Base-by-base conservation (phyloP, 805 yeast genomes). In the Phaffomyces antillensis region DNA sequence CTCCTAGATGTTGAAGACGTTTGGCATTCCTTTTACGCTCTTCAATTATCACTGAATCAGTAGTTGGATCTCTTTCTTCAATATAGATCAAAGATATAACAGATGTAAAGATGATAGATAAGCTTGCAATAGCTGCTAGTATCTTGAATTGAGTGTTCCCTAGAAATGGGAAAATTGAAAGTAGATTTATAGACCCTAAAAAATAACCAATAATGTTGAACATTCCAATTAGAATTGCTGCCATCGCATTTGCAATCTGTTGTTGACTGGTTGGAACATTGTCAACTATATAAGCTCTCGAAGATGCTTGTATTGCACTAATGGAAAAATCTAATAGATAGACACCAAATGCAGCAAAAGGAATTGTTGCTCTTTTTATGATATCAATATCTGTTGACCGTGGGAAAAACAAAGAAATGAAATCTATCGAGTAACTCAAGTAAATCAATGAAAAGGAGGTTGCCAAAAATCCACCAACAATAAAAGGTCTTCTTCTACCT, bases 241-340 rank as follows among this genome's bases (percentile, higher is more conserved):
- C 85, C 82, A 81, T 76, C 1, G 83, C 84, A 55, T 79, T 79
- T 10, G 83, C 81, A 6, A 64, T 53, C 44, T 73, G 76, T 52
- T 80, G 85, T 51, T 77, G 84, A 41, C 65, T 60, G 0, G 77
- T 67, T 6, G 81, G 76, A 8, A 78, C 77, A 49, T 76, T 74
- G 53, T 79, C 86, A 20, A 79, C 83, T 28, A 79, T 76, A 36
- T 77, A 67, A 0, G 86, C 84, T 12, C 86, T 65, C 9, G 77
- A 63, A 7, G 81, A 70, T 1, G 85, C 83, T 52, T 79, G 83
- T 43, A 80, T 79, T 3, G 71, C 73, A 46, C 73, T 72, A 33
- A 80, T 76, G 7, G 82, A 72, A 44, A 80, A 75, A 53, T 80
- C 85, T 38, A 77, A 56, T 5, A 73, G 46, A 50, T 77, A 77